Percentiles rank a stretch among this genome's conserved stretches.
phyloP scores from a whole-genome alignment of 768 basidiomycete genomes.

The Phlebiopsis gigantea region DNA sequence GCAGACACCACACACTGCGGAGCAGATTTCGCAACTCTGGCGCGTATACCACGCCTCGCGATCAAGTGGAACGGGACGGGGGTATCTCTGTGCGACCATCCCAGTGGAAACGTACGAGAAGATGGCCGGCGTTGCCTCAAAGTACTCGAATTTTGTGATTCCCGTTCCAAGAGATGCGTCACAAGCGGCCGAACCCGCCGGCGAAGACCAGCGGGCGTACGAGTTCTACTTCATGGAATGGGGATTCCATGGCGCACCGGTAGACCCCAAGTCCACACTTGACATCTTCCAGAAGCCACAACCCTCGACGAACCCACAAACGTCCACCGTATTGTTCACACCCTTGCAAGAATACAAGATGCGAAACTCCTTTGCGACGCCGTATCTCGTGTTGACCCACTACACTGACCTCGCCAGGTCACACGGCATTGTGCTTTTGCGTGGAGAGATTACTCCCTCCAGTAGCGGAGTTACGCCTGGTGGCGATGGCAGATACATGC shows the following conservation, averaged over 20 bases:
- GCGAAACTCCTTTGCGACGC: constrained; percentile 79
- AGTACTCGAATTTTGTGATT: constrained; percentile 76
- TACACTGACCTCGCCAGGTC: constrained; percentile 84
- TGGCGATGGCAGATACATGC: constrained; percentile 44
- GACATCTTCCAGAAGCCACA: constrained; percentile 41
- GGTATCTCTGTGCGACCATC: constrained; percentile 80
- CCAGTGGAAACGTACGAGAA: constrained; percentile 66
- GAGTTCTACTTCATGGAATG: constrained; percentile 90
- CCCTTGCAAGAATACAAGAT: constrained; percentile 92
- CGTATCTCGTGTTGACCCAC: constrained; percentile 84
- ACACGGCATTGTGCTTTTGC: constrained; percentile 78
- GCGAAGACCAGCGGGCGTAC: constrained; percentile 41
- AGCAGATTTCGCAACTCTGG: constrained; percentile 82
- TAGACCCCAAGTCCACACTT: constrained; percentile 32
- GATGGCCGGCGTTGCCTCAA: constrained; percentile 57
- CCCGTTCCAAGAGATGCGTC: constrained; percentile 60
- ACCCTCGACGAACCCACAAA: constrained; percentile 38
- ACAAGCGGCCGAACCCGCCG: constrained; percentile 21
- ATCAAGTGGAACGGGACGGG: constrained; percentile 74
- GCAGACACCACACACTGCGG: constrained; percentile 59
- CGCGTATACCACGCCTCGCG: constrained; percentile 82
- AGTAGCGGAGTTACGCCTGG: constrained; percentile 29
- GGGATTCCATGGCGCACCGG: constrained; percentile 75
- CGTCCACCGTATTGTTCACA: constrained; percentile 84
- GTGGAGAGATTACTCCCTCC: constrained; percentile 86